Evolutionary conservation across 345 rosid genomes (phyloP), one percentile per base, ranked within the genome.

Genomic region (Pistacia integerrima): DNA sequence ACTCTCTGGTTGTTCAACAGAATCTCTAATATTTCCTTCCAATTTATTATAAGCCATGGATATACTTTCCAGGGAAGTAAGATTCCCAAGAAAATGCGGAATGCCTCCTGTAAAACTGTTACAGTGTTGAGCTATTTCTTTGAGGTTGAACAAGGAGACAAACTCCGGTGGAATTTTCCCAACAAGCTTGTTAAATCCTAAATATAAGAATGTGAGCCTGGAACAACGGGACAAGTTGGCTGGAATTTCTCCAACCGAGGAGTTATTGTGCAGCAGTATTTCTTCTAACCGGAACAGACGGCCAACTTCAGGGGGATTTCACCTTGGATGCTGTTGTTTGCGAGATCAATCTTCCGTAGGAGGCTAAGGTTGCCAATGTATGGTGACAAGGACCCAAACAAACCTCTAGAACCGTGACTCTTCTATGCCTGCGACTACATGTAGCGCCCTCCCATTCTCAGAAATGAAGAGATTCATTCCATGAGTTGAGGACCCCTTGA

Each of bases 21-120:
- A n/a, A n/a, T n/a, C n/a, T n/a, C n/a, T n/a, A 58, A 59, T 71
- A 16, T 9, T 76, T 72, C 35, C 64, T 46, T 33, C 22, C 0
- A 20, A 65, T 77, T 77, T 12, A 25, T 25, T 25, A 25, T 25
- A 1, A 25, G 0, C 13, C 6, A 28, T 4, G n/a, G 58, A 60
- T 0, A 83, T 2, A 9, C 0, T 0, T 2, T 12, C 11, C 2
- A 80, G 67, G 4, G 77, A 80, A 0, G 83, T 38, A 33, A 83
- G 61, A 44, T 83, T 83, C 35, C 79, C 83, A 3, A 66, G 8
- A 59, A 41, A 76, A 52, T 30, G 3, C 9, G 77, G 74, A 3
- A 80, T 51, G 28, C 30, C 28, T 28, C 79, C 83, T 7, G 7
- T 69, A 11, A 81, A 60, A 55, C 69, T n/a, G 51, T 81, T 81